phyloP scores from a whole-genome alignment of 257 asterid genomes.

The Petrea volubilis region DNA sequence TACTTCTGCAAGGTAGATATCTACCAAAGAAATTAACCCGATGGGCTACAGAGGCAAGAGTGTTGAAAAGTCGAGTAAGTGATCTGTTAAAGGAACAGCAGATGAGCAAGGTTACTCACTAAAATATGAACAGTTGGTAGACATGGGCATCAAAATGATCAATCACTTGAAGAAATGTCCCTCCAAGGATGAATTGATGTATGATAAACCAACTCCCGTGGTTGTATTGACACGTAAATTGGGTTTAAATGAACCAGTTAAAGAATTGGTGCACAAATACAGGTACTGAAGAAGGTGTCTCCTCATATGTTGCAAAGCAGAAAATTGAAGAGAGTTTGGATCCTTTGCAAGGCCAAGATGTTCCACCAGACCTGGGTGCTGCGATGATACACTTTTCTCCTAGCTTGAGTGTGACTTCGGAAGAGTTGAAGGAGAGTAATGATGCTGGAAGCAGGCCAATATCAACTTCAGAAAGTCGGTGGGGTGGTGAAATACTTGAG shows the following conservation, averaged over 20 bases:
- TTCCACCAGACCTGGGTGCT: neutral
- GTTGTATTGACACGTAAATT: neutral
- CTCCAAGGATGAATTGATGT: slow-evolving; percentile 14
- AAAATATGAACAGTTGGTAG: slow-evolving; percentile 2
- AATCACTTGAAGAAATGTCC: slow-evolving; percentile 22
- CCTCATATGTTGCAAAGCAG: too few species aligned
- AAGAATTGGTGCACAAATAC: neutral
- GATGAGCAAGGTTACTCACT: neutral
- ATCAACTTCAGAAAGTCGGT: neutral
- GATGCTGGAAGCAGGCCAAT: neutral
- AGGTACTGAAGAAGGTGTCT: too few species aligned
- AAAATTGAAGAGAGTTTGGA: neutral
- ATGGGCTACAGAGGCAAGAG: slow-evolving; percentile 18
- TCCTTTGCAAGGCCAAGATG: neutral
- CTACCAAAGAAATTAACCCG: slow-evolving; percentile 15
- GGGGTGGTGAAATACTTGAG: neutral
- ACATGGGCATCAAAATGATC: slow-evolving; percentile 12
- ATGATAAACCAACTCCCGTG: slow-evolving; percentile 18
- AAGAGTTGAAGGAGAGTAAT: neutral
- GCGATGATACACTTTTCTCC: too few species aligned
- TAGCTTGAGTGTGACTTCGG: neutral
- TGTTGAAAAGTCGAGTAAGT: slow-evolving; percentile 15
- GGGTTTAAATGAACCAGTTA: neutral
- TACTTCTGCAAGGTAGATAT: slow-evolving; percentile 15
- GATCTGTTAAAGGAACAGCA: slow-evolving; percentile 15